Base-by-base conservation (phyloP, 106 monocot genomes). In the Chionographis japonica region DNA sequence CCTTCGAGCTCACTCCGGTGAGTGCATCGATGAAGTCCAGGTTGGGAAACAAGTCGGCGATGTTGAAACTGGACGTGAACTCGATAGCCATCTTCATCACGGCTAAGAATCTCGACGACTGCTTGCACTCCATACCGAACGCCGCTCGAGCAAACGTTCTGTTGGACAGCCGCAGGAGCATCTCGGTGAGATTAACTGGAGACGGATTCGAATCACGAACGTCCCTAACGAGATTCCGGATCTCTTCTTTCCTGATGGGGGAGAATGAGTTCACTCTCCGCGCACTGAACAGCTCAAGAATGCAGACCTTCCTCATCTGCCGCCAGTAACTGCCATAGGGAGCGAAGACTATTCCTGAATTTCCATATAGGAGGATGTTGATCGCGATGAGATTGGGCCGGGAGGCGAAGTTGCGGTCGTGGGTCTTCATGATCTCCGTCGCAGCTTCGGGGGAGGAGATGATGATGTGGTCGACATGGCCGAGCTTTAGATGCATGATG, bases 381-480 rank as follows among this genome's bases (percentile, higher is more conserved):
- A 37, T 8, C 13, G 75, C 9, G 40, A 15, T 2, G 60, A 12
- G 46, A 11, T 37, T 4, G 9, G 75, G 60, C 6, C 75, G 36
- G 3, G 58, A 19, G 4, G 67, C 50, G 49, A 75, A 67, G 51
- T 40, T 50, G 18, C 40, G 14, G 53, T 75, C 75, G 38, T 61
- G 66, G 9, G 49, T 50, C 13, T 67, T 75, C 39, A 61, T 3
- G 60, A 67, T 42, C 40, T 61, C 67, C 40, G 9, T 56, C 1
- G 71, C 71, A 0, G 38, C 13, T 6, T 77, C 71, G 2, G 40
- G 38, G 39, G 71, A 71, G 19, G 77, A 66, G 5, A 58, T 62
- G 36, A 77, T 38, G 8, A 66, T 38, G 35, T 18, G 36, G 10
- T 37, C 10, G 52, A 77, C 19, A 0, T 77, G 19, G 20, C 77